phyloP scores from a whole-genome alignment of 257 asterid genomes.

The Nicotiana noctiflora region DNA sequence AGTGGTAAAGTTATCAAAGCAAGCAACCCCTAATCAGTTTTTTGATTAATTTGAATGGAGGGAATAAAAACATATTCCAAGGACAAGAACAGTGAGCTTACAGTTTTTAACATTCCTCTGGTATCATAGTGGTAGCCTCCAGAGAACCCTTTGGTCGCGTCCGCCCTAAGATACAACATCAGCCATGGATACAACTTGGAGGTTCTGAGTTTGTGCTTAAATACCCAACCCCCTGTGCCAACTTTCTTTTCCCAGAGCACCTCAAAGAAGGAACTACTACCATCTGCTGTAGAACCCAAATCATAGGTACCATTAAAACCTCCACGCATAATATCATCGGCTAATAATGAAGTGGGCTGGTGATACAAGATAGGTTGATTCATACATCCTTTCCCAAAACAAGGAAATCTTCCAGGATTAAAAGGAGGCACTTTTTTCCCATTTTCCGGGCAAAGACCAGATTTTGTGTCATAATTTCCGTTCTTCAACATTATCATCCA shows the following conservation, averaged over 20 bases:
- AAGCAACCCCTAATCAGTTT: not conserved
- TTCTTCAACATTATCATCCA: constrained; percentile 74
- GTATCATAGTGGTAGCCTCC: constrained; percentile 78
- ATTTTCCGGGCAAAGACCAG: constrained; percentile 51
- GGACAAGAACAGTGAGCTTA: not conserved
- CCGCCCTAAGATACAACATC: constrained; percentile 69
- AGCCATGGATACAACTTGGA: constrained; percentile 65
- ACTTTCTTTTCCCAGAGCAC: constrained; percentile 58
- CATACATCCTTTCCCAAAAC: constrained; percentile 68
- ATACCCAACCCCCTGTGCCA: constrained; percentile 58
- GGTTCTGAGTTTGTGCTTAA: constrained; percentile 51
- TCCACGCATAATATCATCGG: constrained; percentile 32
- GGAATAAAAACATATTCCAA: not conserved
- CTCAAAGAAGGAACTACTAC: constrained; percentile 32
- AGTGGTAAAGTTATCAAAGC: not conserved
- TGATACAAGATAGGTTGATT: constrained; percentile 44
- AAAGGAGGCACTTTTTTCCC: constrained; percentile 52
- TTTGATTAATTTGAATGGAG: not conserved
- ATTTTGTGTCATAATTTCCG: constrained; percentile 54
- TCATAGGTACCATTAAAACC: constrained; percentile 58
- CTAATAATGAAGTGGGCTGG: constrained; percentile 31
- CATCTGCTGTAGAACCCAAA: not conserved
- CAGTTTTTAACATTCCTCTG: constrained; percentile 42
- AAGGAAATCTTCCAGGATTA: constrained; percentile 48
- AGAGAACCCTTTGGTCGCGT: constrained; percentile 61